Evolutionary conservation across 2,329 filamentous ascomycete genomes (phyloP).

Genomic region (Trichoderma pleuroti): DNA sequence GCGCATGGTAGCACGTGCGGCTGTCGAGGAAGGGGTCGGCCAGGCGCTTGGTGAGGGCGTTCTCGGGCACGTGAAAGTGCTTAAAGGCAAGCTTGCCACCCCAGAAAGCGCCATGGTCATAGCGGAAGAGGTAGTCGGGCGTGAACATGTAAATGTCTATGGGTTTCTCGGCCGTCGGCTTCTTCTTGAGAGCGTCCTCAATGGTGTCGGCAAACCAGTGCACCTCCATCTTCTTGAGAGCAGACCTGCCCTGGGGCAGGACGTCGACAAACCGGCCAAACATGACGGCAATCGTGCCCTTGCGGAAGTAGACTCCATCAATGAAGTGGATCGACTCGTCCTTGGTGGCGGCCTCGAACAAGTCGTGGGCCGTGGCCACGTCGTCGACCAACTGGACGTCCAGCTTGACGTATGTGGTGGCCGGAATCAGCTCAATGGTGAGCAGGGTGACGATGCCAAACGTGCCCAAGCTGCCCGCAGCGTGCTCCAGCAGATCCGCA

Average conservation of each 20-base stretch:
- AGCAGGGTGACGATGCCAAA: constrained; percentile 55
- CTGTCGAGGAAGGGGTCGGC: constrained; percentile 52
- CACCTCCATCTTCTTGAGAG: constrained; percentile 32
- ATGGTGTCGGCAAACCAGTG: constrained; percentile 32
- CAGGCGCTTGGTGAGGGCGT: constrained; percentile 46
- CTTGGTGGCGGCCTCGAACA: constrained; percentile 35
- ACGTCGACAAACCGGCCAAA: constrained; percentile 45
- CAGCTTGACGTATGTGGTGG: constrained; percentile 48
- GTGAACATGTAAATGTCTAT: constrained; percentile 38
- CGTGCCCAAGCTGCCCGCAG: constrained; percentile 52
- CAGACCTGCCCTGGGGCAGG: constrained; percentile 43
- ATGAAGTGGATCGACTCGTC: constrained; percentile 46
- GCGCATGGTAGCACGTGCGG: constrained; percentile 49
- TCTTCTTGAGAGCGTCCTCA: constrained; percentile 26
- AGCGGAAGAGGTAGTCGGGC: constrained; percentile 54
- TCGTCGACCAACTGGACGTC: constrained; percentile 41
- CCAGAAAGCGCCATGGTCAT: constrained; percentile 56
- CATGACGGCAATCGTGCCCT: constrained; percentile 47
- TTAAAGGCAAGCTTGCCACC: constrained; percentile 47
- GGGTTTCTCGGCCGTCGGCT: constrained; percentile 26
- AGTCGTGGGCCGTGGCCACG: constrained; percentile 30
- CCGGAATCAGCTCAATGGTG: constrained; percentile 49
- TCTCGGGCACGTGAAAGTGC: constrained; percentile 52
- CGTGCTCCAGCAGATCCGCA: constrained; percentile 50
- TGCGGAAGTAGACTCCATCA: constrained; percentile 53